Evolutionary conservation across 768 basidiomycete species (phyloP), one percentile per base, ranked within the genome.

Genomic region (Naganishia friedmannii): DNA sequence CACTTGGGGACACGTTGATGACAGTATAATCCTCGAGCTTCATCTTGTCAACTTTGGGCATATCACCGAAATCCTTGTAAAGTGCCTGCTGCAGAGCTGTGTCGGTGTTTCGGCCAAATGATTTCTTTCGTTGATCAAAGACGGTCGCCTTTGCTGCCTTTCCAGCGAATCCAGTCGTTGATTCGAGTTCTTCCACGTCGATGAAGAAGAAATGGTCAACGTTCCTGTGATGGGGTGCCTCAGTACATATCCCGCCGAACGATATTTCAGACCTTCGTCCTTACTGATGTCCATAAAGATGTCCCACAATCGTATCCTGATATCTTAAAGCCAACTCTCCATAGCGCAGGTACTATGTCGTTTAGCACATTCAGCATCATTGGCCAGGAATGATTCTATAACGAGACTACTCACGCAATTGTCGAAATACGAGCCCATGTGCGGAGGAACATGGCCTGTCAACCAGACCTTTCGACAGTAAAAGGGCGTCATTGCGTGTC

Each of bases 221-320:
- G 80, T 93, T 92, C 90, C 79, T 92, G 89, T 21, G 72, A 60
- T 12, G 32, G 37, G 26, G 29, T 56, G 48, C 29, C 12, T 31
- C 42, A 46, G 66, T 37, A 66, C 15, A 31, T 60, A 58, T 53
- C 32, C 42, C 53, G 66, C 63, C 45, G 23, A 21, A 55, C 28
- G 46, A 9, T 39, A 6, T 19, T 37, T 39, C 23, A 10, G 45
- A 19, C 45, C 10, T 1, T 77, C 72, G 32, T 17, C 83, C 88
- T 80, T 83, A 90, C 91, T 81, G 81, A 66, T 82, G 81, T 0
- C 79, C 92, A 73, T 84, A 93, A 37, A 93, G 81, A 81, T 92
- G 90, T 1, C 92, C 92, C 45, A 94, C 83, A 73, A 94, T 89
- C 10, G 90, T 91, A 77, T 93, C 92, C 77, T 93, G 92, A 81